These are phyloP conservation scores for Clarireedia monteithiana DNA, from an alignment of 2,329 filamentous ascomycete species.

Conservation along the genomic window DNA sequence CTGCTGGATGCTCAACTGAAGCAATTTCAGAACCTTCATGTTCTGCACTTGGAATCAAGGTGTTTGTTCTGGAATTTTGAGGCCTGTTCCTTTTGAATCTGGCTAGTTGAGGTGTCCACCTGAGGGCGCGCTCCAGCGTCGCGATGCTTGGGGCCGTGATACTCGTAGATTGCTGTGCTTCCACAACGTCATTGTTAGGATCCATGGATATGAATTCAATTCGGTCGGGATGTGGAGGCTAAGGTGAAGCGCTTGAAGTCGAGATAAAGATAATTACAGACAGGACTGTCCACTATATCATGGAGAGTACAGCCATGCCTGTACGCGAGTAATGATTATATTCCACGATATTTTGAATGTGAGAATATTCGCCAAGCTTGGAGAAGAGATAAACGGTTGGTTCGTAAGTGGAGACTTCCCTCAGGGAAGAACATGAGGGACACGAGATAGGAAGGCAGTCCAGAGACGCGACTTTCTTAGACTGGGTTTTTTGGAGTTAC, in stretches of 20 bases:
- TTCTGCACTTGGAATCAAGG: too few relatives aligned
- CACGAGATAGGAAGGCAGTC: too few relatives aligned
- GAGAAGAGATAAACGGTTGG: too few relatives aligned
- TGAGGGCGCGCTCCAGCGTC: neutral
- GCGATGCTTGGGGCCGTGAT: neutral
- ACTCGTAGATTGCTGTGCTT: neutral
- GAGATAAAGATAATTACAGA: neutral
- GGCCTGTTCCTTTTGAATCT: neutral
- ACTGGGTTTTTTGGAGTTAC: too few relatives aligned
- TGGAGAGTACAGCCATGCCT: too few relatives aligned
- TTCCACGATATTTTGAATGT: neutral
- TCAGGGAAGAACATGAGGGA: too few relatives aligned
- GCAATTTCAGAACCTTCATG: too few relatives aligned
- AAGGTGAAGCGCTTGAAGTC: neutral
- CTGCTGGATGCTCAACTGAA: too few relatives aligned
- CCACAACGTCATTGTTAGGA: too few relatives aligned
- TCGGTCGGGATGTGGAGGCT: neutral
- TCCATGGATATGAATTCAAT: neutral
- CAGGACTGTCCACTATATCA: neutral
- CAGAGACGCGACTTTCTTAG: too few relatives aligned
- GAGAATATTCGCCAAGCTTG: too few relatives aligned
- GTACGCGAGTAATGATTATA: neutral
- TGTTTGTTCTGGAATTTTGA: neutral
- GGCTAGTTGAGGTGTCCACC: neutral
- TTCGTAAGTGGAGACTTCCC: too few relatives aligned